Evolutionary conservation across 1,284 basidiomycete species (phyloP).

Genomic region (Coniophora puteana): DNA sequence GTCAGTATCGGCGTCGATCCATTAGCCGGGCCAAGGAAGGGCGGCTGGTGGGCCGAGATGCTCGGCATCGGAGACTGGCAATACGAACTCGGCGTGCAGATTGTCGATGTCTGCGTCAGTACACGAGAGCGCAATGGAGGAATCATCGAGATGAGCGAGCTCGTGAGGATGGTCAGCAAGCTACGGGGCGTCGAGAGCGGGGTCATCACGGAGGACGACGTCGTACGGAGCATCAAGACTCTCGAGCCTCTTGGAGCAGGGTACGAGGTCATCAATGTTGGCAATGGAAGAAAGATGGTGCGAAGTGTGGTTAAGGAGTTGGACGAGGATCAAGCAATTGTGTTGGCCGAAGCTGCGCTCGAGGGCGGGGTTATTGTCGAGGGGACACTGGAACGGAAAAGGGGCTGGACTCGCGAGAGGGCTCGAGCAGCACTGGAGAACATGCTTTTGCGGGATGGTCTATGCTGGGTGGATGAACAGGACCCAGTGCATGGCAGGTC

Average conservation of each 20-base stretch:
- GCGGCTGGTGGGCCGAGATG: constrained; percentile 89
- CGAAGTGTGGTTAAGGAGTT: constrained; percentile 74
- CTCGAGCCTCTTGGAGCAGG: constrained; percentile 87
- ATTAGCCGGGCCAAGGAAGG: constrained; percentile 77
- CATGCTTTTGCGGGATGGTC: constrained; percentile 85
- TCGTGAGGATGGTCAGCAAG: constrained; percentile 75
- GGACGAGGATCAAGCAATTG: constrained; percentile 77
- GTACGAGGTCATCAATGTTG: constrained; percentile 79
- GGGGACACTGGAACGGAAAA: constrained; percentile 48
- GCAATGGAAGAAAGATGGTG: constrained; percentile 62
- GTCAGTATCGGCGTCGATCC: constrained; percentile 94
- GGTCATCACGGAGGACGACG: constrained; percentile 78
- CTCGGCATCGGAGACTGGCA: constrained; percentile 92
- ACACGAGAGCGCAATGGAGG: constrained; percentile 90
- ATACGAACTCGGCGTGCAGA: constrained; percentile 93
- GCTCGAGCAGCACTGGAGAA: constrained; percentile 81
- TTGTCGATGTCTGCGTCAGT: constrained; percentile 93
- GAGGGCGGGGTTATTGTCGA: constrained; percentile 65
- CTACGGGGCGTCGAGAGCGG: constrained; percentile 68
- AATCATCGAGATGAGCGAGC: constrained; percentile 84
- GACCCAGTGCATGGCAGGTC: constrained; percentile 58
- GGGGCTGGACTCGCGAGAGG: constrained; percentile 79
- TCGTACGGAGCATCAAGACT: constrained; percentile 82
- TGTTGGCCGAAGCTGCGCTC: constrained; percentile 72
- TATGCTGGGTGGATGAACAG: constrained; percentile 94